A percentile compares a stretch with the other conserved stretches of the same genome.
phyloP scores from a whole-genome alignment of 2,329 filamentous ascomycete species.

The Trichoderma arundinaceum region DNA sequence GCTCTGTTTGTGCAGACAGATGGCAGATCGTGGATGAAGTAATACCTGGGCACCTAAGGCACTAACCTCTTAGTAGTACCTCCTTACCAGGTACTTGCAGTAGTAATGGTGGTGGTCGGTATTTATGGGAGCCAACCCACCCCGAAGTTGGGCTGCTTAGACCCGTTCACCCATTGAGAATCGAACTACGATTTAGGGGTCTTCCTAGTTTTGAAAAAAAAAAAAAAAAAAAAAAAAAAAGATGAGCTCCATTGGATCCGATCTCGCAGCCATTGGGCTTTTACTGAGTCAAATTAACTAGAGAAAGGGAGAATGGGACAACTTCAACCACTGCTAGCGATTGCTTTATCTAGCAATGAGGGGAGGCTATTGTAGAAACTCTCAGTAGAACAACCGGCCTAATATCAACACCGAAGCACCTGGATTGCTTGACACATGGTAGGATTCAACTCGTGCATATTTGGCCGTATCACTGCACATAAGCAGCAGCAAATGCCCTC shows the following conservation, averaged over 20 bases:
- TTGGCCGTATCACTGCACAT: background rate
- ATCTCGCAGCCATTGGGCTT: constrained; percentile 21
- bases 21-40: background rate
- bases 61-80: background rate
- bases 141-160: constrained; percentile 1
- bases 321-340: background rate
- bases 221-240: background rate
- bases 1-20: background rate
- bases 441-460: background rate
- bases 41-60: background rate
- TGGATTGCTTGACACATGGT: background rate
- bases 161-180: too few relatives aligned
- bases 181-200: background rate
- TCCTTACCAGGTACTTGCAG: background rate
- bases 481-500: constrained; percentile 9
- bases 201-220: background rate
- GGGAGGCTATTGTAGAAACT: background rate
- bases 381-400: background rate
- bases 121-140: background rate
- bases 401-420: background rate
- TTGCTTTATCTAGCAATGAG: background rate
- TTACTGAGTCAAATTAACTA: background rate
- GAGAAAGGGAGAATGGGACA: background rate
- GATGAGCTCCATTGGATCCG: constrained; percentile 25
- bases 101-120: too few relatives aligned